These are phyloP conservation scores for Mariannaea sp. DNA, from an alignment of 2,329 filamentous ascomycete genomes.

Conservation along the genomic window DNA sequence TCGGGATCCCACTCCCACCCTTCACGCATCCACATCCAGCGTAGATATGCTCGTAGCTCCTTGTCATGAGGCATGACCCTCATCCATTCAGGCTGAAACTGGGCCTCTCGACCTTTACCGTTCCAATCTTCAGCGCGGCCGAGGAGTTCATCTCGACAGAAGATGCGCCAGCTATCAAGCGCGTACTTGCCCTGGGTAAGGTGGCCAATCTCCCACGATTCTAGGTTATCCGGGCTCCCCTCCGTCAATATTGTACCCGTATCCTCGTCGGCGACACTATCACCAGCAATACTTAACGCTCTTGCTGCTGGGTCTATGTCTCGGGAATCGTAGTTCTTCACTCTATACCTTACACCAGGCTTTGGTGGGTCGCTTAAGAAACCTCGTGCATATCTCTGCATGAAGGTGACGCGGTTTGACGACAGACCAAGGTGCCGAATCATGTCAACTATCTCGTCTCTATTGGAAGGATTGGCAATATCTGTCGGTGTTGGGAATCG, in stretches of 20 bases:
- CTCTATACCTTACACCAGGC: constrained; percentile 58
- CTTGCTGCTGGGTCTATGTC: constrained; percentile 35
- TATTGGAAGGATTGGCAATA: constrained; percentile 60
- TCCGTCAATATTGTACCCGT: background rate
- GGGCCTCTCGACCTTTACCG: constrained; percentile 55
- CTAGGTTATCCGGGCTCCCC: constrained; percentile 32
- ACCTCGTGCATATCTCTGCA: constrained; percentile 70
- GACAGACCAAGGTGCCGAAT: constrained; percentile 75
- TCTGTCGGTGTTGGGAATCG: constrained; percentile 69
- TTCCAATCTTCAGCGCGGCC: constrained; percentile 69
- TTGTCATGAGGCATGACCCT: constrained; percentile 82
- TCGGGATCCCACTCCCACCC: constrained; percentile 80
- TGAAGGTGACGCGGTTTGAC: constrained; percentile 66
- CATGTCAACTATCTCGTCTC: constrained; percentile 58
- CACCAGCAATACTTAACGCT: background rate
- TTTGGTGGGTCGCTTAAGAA: constrained; percentile 70
- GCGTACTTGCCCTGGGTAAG: constrained; percentile 83
- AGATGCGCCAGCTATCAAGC: constrained; percentile 90
- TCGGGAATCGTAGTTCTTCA: constrained; percentile 53
- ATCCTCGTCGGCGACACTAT: background rate
- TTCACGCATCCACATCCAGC: constrained; percentile 91
- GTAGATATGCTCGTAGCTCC: constrained; percentile 82
- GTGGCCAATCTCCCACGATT: constrained; percentile 83
- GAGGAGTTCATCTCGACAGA: constrained; percentile 80
- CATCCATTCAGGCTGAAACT: constrained; percentile 89